Evolutionary conservation across 2,329 filamentous ascomycete genomes (phyloP).

Genomic region (Colletotrichum sp.): DNA sequence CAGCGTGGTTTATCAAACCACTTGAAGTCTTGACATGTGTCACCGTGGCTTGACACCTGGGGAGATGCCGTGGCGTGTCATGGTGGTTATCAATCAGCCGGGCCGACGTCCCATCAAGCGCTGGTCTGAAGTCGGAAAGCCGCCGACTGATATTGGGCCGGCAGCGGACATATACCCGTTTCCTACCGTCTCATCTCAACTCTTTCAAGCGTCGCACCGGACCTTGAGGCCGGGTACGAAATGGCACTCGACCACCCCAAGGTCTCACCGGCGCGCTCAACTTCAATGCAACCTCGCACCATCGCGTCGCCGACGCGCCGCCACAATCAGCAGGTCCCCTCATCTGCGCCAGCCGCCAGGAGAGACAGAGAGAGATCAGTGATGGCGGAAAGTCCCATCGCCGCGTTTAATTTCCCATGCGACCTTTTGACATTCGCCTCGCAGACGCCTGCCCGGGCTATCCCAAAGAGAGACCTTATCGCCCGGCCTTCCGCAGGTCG

Average conservation of each 20-base stretch:
- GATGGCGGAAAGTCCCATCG: neutral
- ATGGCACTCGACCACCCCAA: neutral
- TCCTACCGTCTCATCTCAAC: neutral
- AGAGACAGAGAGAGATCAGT: neutral
- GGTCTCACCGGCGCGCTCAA: neutral
- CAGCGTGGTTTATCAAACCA: neutral
- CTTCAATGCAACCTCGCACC: neutral
- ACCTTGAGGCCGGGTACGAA: neutral
- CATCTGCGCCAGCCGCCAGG: neutral
- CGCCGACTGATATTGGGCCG: neutral
- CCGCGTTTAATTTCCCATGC: neutral
- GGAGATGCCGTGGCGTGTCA: neutral
- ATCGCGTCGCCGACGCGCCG: neutral
- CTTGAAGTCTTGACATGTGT: neutral
- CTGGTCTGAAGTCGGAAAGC: neutral
- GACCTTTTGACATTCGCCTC: neutral
- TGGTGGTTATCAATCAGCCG: neutral
- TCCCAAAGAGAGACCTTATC: neutral
- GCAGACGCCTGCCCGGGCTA: neutral
- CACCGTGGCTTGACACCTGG: too few species aligned
- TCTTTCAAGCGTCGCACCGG: neutral
- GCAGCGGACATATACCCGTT: neutral
- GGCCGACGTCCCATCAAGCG: neutral
- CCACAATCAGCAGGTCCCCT: neutral
- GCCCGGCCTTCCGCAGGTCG: neutral